Conservation (phyloP, 78 protist genomes). For the Speleostelium caveatum region DNA sequence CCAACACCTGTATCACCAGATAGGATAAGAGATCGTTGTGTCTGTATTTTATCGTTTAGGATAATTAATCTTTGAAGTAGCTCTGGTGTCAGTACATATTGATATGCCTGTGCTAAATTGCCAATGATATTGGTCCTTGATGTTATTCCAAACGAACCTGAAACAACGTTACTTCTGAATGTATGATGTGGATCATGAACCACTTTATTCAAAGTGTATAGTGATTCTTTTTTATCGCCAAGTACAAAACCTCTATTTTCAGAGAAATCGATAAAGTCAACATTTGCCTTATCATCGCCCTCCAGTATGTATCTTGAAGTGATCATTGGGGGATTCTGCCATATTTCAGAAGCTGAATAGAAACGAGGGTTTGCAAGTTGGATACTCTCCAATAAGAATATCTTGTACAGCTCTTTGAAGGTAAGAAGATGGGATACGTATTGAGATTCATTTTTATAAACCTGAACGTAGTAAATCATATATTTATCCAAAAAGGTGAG, state of each 20-base stretch:
- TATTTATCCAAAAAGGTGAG: constrained; percentile 16
- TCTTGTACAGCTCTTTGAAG: background rate
- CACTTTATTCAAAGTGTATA: background rate
- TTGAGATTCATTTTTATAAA: background rate
- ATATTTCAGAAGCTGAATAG: constrained; percentile 6
- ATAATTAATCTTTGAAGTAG: constrained; percentile 35
- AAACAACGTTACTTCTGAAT: background rate
- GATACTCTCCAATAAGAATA: constrained; percentile 11
- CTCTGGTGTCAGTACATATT: constrained; percentile 72
- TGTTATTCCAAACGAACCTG: constrained; percentile 12
- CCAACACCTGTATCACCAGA: constrained; percentile 84
- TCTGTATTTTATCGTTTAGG: constrained; percentile 50
- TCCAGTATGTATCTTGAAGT: background rate
- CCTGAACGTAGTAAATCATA: background rate
- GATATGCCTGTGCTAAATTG: constrained; percentile 3
- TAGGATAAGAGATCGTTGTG: constrained; percentile 16
- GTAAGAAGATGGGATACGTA: background rate
- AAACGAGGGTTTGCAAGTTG: constrained; percentile 34
- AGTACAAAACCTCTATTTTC: background rate
- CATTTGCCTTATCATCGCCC: background rate
- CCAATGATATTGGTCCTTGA: background rate
- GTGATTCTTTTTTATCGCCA: background rate
- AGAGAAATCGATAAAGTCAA: constrained; percentile 18
- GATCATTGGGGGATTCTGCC: constrained; percentile 54
- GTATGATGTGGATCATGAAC: background rate